Evolutionary conservation across 2,329 filamentous ascomycete genomes (phyloP).

Genomic region (Aspergillus sclerotialis): DNA sequence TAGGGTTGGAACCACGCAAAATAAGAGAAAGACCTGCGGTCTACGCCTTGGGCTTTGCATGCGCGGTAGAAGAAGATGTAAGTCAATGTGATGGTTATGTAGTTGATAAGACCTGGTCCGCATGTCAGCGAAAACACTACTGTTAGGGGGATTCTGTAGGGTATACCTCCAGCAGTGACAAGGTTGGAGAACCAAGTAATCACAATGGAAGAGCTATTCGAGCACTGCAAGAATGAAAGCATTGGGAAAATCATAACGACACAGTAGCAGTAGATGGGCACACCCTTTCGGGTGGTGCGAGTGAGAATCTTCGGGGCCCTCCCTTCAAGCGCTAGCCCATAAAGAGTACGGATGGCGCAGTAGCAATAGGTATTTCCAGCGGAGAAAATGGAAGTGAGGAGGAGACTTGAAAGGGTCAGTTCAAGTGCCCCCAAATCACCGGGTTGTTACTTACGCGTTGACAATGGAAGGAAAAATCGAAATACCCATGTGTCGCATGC

Average conservation of each 20-base stretch:
- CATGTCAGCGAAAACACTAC: slow-evolving; percentile 26
- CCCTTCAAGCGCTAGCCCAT: slow-evolving; percentile 48
- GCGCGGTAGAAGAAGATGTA: slow-evolving; percentile 55
- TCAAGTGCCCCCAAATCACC: slow-evolving; percentile 1
- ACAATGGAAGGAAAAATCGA: slow-evolving; percentile 50
- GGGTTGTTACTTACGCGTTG: slow-evolving; percentile 39
- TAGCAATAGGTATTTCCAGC: slow-evolving; percentile 52
- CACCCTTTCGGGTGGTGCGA: slow-evolving; percentile 54
- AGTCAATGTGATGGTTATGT: slow-evolving; percentile 54
- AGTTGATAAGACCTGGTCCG: slow-evolving; percentile 45
- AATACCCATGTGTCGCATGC: slow-evolving; percentile 51
- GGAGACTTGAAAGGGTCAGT: slow-evolving; percentile 15
- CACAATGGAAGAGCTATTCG: slow-evolving; percentile 42
- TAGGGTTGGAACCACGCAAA: slow-evolving; percentile 54
- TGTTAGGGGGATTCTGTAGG: too few species aligned
- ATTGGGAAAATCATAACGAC: slow-evolving; percentile 49
- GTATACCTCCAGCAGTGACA: slow-evolving; percentile 46
- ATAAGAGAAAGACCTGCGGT: slow-evolving; percentile 52
- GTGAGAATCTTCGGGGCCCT: slow-evolving; percentile 49
- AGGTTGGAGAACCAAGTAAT: slow-evolving; percentile 51
- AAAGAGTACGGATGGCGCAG: slow-evolving; percentile 47
- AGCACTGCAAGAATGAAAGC: slow-evolving; percentile 48
- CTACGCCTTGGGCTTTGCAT: slow-evolving; percentile 43
- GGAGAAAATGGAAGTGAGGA: slow-evolving; percentile 50
- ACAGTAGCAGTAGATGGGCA: slow-evolving; percentile 53